Evolutionary conservation across 345 rosid species (phyloP).

Genomic region (Eucalyptus curtisii): DNA sequence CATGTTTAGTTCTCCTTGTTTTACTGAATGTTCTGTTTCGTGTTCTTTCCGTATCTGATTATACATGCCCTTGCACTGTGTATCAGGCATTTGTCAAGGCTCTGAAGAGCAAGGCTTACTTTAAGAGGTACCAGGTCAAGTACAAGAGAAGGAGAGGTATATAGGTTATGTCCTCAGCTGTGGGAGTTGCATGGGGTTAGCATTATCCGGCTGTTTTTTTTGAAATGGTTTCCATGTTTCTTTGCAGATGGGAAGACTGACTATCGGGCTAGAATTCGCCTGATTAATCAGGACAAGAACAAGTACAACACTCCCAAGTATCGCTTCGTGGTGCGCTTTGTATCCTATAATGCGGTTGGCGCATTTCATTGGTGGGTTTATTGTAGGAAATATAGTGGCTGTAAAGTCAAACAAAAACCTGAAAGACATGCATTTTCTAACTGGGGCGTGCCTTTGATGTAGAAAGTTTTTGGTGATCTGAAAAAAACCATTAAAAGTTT

Average conservation of each 20-base stretch:
- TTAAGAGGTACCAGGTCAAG: constrained; percentile 68
- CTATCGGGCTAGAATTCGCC: constrained; percentile 74
- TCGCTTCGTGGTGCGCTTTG: constrained; percentile 68
- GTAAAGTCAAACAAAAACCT: background rate
- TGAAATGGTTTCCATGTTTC: background rate
- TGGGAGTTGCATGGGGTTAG: background rate
- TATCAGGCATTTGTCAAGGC: constrained; percentile 49
- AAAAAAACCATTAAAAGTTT: background rate
- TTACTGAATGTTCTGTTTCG: background rate
- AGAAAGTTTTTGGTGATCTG: background rate
- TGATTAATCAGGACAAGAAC: constrained; percentile 76
- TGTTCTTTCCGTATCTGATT: background rate
- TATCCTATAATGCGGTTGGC: constrained; percentile 15
- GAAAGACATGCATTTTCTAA: background rate
- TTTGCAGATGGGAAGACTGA: constrained; percentile 76
- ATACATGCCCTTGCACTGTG: background rate
- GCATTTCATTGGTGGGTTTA: background rate
- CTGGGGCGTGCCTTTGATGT: background rate
- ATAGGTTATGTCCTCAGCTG: background rate
- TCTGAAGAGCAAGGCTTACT: constrained; percentile 49
- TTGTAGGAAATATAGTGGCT: background rate
- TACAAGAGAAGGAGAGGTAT: constrained; percentile 74
- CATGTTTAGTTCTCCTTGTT: background rate
- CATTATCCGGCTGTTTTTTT: background rate
- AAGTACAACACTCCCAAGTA: constrained; percentile 81